Evolutionary conservation across 129 eudicot species (phyloP), one percentile per base, ranked within the genome.

Genomic region (Ambrosia trifida): DNA sequence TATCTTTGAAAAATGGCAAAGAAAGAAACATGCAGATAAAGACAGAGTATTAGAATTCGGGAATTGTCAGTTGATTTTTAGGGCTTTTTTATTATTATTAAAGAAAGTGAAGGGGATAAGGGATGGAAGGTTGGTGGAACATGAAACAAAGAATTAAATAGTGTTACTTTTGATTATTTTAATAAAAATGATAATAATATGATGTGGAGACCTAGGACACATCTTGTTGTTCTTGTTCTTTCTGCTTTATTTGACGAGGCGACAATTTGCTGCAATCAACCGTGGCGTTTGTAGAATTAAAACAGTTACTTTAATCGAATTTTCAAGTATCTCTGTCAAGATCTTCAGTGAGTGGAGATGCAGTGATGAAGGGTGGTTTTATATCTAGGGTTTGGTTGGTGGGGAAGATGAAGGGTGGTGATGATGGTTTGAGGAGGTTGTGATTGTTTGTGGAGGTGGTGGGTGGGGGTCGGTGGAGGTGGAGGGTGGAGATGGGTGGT

Each of bases 81-180:
- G 28, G 13, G 59, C 32, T 19, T 64, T 40, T 24, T 24, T 24
- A 24, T 24, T 24, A 24, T 24, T 51, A 74, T 51, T 9, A 16
- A 74, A 38, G 32, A 40, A 74, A 64, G 78, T 64, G 65, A 74
- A 51, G n/a, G n/a, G n/a, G n/a, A n/a, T n/a, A n/a, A 51, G 78
- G 17, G 65, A 31, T 19, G 28, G 1, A 38, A 18, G 64, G 61
- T 72, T 28, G 17, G 52, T 16, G 69, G 45, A 10, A 57, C 47
- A 19, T 4, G 47, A 64, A 52, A 38, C 59, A 66, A 74, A 65
- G 43, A 51, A 62, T 51, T 11, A 12, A 40, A 28, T 53, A 68
- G 18, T 20, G 65, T 38, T 64, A 64, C 41, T 74, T 70, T 31
- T 1, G 64, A 43, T n/a, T 76, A 10, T 20, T 62, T 10, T 3